A percentile compares a stretch with the other conserved stretches of the same genome.
These are phyloP conservation scores for Euphorbia celastroides DNA, from an alignment of 441 rosid species.

Conservation along the genomic window DNA sequence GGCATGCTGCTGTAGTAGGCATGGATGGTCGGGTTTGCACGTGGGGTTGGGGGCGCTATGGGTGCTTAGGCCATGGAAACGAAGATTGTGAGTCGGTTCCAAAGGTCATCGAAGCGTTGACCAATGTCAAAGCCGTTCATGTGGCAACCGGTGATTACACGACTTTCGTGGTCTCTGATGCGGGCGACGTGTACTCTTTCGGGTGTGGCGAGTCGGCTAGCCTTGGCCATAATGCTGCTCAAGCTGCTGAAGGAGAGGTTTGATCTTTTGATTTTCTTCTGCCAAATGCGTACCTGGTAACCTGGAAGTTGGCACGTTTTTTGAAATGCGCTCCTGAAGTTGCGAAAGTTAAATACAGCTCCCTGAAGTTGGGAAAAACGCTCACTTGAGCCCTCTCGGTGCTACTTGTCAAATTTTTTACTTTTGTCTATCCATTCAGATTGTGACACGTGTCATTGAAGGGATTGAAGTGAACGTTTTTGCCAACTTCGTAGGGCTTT, in stretches of 20 bases:
- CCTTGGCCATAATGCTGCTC: conserved; percentile 64
- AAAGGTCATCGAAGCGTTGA: conserved; percentile 78
- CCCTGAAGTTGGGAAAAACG: too few species aligned
- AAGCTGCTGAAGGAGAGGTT: conserved; percentile 59
- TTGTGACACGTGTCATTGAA: too few species aligned
- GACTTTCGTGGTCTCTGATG: conserved; percentile 82
- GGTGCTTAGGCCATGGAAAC: conserved; percentile 94
- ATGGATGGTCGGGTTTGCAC: conserved; percentile 93
- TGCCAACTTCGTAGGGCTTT: too few species aligned
- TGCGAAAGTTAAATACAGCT: too few species aligned
- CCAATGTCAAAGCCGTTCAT: conserved; percentile 74
- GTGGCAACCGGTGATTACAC: conserved; percentile 94
- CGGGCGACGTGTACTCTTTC: conserved; percentile 86
- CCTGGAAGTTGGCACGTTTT: too few species aligned
- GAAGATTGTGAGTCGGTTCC: conserved; percentile 84
- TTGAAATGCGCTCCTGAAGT: too few species aligned
- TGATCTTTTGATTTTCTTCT: too few species aligned
- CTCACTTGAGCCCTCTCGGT: too few species aligned
- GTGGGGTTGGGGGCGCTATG: conserved; percentile 99
- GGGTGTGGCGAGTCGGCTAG: conserved; percentile 93
- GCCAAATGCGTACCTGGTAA: too few species aligned
- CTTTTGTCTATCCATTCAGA: too few species aligned
- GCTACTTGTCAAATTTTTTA: too few species aligned
- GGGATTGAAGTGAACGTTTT: too few species aligned
- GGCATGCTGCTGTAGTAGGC: conserved; percentile 99